phyloP scores from a whole-genome alignment of 169 alveolate species.

The Plasmodium inui region DNA sequence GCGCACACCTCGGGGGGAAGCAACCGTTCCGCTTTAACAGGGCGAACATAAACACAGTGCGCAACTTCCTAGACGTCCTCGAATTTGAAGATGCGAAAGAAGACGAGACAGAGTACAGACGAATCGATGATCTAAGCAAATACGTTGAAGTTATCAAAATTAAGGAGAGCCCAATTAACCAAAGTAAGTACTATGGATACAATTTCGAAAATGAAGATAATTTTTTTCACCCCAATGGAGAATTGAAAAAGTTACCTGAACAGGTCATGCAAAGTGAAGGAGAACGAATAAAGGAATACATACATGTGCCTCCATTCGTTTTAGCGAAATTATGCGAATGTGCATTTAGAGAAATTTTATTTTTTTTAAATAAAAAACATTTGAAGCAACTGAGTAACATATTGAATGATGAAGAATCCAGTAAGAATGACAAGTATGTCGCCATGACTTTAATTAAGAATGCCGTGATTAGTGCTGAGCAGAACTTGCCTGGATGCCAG shows the following conservation, averaged over 20 bases:
- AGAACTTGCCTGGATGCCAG: conserved; percentile 91
- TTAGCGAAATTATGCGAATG: conserved; percentile 78
- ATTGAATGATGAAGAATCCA: conserved; percentile 84
- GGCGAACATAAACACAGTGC: background rate
- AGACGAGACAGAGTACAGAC: conserved; percentile 39
- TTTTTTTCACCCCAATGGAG: conserved; percentile 50
- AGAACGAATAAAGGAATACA: conserved; percentile 24
- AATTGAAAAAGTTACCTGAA: conserved; percentile 23
- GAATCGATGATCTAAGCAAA: conserved; percentile 59
- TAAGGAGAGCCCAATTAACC: background rate
- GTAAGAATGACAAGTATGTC: conserved; percentile 87
- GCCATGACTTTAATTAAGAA: conserved; percentile 87
- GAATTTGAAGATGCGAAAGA: conserved; percentile 37
- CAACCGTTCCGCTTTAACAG: background rate
- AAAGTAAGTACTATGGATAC: conserved; percentile 47
- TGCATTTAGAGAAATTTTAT: conserved; percentile 84
- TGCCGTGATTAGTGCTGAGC: conserved; percentile 86
- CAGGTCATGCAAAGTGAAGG: conserved; percentile 1
- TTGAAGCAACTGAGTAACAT: conserved; percentile 81
- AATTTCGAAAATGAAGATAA: conserved; percentile 25
- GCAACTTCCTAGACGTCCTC: conserved; percentile 16
- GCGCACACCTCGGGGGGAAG: background rate
- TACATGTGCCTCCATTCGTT: conserved; percentile 78
- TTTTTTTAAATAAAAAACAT: conserved; percentile 83
- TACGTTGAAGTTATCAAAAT: conserved; percentile 47